Evolutionary conservation across 2,329 filamentous ascomycete genomes (phyloP).

Genomic region (Ceratocystis huliohia): DNA sequence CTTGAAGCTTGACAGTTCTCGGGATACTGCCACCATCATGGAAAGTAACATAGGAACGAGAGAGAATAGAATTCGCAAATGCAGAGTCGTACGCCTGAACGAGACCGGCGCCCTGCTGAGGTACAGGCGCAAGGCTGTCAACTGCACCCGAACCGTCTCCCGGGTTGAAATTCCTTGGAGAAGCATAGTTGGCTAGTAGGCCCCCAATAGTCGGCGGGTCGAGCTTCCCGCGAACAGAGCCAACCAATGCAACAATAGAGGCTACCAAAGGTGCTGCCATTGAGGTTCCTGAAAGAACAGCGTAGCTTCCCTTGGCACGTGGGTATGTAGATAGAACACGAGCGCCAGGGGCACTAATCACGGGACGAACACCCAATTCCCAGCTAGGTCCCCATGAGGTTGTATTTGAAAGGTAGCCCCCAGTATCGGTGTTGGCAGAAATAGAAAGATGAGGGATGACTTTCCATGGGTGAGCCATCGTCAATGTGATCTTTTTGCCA

Average conservation of each 20-base stretch:
- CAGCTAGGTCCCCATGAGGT: constrained; percentile 50
- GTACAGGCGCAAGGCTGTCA: constrained; percentile 38
- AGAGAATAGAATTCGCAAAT: constrained; percentile 40
- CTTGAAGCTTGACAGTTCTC: constrained; percentile 38
- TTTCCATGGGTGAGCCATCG: constrained; percentile 33
- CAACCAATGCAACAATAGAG: constrained; percentile 42
- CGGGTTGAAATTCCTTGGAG: constrained; percentile 38
- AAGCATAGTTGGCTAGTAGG: constrained; percentile 38
- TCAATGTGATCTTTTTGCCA: constrained; percentile 34
- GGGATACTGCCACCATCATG: constrained; percentile 50
- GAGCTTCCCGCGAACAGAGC: constrained; percentile 38
- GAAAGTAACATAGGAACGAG: constrained; percentile 46
- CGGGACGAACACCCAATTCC: constrained; percentile 44
- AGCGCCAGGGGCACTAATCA: constrained; percentile 44
- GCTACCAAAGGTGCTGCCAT: constrained; percentile 48
- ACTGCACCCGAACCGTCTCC: constrained; percentile 29
- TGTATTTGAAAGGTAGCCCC: constrained; percentile 40
- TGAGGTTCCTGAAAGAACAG: constrained; percentile 43
- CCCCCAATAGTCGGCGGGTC: constrained; percentile 39
- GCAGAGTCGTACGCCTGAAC: constrained; percentile 47
- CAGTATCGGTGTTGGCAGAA: constrained; percentile 32
- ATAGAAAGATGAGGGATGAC: constrained; percentile 29
- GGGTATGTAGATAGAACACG: constrained; percentile 46
- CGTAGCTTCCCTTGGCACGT: constrained; percentile 29
- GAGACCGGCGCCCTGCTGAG: constrained; percentile 49